Evolutionary conservation across 2,329 filamentous ascomycete species (phyloP).

Genomic region (Aspergillus pseudoglaucus): DNA sequence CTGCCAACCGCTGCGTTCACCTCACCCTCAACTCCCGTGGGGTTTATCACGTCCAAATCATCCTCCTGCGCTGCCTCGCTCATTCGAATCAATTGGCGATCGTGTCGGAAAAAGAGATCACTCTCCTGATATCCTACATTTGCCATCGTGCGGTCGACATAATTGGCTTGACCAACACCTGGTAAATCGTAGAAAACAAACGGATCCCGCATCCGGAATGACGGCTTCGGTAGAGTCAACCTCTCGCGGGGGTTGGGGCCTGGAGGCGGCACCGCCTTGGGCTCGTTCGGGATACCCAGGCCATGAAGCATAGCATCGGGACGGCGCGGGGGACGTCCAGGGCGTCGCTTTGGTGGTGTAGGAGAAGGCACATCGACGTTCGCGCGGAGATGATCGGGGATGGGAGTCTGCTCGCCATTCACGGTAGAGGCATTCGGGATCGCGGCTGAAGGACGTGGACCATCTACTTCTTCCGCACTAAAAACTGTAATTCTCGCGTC

Average conservation of each 20-base stretch:
- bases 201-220: constrained; percentile 42
- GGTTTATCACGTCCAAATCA: constrained; percentile 52
- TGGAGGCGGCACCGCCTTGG: constrained; percentile 43
- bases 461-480: constrained; percentile 78
- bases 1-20: constrained; percentile 58
- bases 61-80: constrained; percentile 58
- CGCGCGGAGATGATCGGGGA: constrained; percentile 39
- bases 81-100: constrained; percentile 61
- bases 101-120: constrained; percentile 75
- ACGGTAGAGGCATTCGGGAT: constrained; percentile 28
- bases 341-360: constrained; percentile 51
- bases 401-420: constrained; percentile 23
- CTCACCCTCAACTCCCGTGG: constrained; percentile 55
- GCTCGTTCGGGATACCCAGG: constrained; percentile 54
- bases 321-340: constrained; percentile 60
- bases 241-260: constrained; percentile 45
- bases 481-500: constrained; percentile 73
- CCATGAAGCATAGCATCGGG: constrained; percentile 55
- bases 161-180: constrained; percentile 75
- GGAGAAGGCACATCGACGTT: constrained; percentile 28
- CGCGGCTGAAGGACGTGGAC: constrained; percentile 50
- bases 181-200: constrained; percentile 63
- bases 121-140: constrained; percentile 94
- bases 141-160: constrained; percentile 94
- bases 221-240: constrained; percentile 44